Percentiles rank a stretch among this genome's conserved stretches.
Conservation (phyloP, 352 stramenopile genomes). For the Phytophthora podocarpi region DNA sequence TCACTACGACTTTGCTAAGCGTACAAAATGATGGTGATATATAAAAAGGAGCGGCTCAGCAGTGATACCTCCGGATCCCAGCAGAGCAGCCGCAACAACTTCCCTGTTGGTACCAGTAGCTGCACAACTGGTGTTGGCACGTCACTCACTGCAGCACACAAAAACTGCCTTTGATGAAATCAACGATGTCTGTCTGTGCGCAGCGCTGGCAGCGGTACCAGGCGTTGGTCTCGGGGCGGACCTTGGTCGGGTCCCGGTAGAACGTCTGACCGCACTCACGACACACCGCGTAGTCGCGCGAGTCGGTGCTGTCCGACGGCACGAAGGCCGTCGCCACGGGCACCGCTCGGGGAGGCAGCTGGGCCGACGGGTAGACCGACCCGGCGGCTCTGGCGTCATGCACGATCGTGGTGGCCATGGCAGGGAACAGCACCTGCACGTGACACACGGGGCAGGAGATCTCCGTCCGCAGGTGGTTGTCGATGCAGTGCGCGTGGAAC, state of each 20-base stretch:
- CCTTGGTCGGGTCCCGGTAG: constrained; percentile 54
- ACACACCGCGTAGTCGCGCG: constrained; percentile 51
- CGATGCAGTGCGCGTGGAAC: constrained; percentile 66
- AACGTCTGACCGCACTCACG: constrained; percentile 70
- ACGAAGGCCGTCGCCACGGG: constrained; percentile 35
- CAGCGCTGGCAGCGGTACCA: constrained; percentile 76
- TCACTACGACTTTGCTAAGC: constrained; percentile 1
- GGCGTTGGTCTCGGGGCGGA: constrained; percentile 65
- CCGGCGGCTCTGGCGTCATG: constrained; percentile 15
- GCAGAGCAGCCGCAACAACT: not conserved
- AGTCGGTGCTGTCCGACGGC: constrained; percentile 43
- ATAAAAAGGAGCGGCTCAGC: constrained; percentile 13
- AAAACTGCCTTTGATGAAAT: constrained; percentile 53
- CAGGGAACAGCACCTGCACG: constrained; percentile 63
- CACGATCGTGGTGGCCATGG: constrained; percentile 22
- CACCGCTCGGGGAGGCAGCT: constrained; percentile 22
- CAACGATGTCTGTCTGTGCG: constrained; percentile 51
- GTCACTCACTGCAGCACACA: constrained; percentile 55
- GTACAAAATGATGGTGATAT: constrained; percentile 15
- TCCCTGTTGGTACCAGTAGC: not conserved
- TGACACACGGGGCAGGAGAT: constrained; percentile 64
- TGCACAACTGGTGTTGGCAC: not conserved
- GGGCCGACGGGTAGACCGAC: constrained; percentile 23
- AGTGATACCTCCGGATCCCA: not conserved
- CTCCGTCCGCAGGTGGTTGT: constrained; percentile 52